Base-by-base conservation (phyloP, 2,329 filamentous ascomycete species). In the Polytolypa hystricis region DNA sequence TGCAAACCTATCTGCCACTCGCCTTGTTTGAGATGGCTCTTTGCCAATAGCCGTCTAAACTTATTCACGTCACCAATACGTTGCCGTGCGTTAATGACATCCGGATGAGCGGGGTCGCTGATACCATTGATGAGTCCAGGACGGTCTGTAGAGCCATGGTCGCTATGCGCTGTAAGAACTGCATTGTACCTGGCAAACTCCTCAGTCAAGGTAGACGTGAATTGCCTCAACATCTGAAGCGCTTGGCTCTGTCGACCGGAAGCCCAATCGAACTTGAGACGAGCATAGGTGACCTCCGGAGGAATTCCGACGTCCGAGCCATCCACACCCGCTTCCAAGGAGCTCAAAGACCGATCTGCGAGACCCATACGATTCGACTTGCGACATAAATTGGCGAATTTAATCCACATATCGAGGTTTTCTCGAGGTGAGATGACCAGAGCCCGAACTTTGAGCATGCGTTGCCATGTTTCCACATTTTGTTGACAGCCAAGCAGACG, bases 351-450 rank as follows among this genome's bases (percentile, higher is more conserved):
- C 63, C 94, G 93, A 63, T 98, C 91, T 1, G 91, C 91, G 33
- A 99, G 73, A 7, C 91, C 89, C 71, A 89, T 87, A 19, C 91
- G 81, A 40, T 85, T 83, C 30, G 89, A 94, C 61, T 98, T 99
- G 51, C 93, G 83, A 61, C 93, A 99, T 4, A 98, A 75, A 51
- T 96, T 98, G 51, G 91, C 84, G 57, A 95, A 98, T 57, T 98
- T 99, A 67, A 98, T 96, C 79, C 87, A 95, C 86, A 98, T 98
- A 52, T 93, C 84, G 69, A 93, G 85, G 52, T 95, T 95, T 57
- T 99, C 87, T 21, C 77, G 77, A 0, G 93, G 89, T 1, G 80
- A 80, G 42, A 96, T 89, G 41, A 99, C 91, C 35, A 99, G 70
- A 14, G 86, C 84, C 42, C 91, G 79, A 20, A 98, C 79, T 55